Base-by-base conservation (phyloP, 2,329 filamentous ascomycete genomes). In the Colletotrichum melonis region DNA sequence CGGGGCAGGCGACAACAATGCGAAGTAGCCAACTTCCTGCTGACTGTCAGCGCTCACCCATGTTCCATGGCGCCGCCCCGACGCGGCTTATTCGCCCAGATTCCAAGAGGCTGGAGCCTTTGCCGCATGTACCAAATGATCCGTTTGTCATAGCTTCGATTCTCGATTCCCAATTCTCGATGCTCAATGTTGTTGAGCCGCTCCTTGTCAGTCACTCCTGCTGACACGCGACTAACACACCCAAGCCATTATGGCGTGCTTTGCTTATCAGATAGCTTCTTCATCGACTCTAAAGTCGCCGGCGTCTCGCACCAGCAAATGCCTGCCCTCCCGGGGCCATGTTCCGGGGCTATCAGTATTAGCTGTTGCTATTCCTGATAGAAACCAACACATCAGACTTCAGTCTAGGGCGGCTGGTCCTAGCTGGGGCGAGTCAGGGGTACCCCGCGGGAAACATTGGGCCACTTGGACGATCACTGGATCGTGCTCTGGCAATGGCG, bases 341-440 rank as follows among this genome's bases (percentile, higher is more conserved):
- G 38, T 54, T 24, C 56, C 26, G 63, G 69, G n/a, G 56, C 64
- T 32, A 42, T 64, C 54, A 22, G 58, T 38, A 35, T 35, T 35
- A 72, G 64, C 57, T 69, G 38, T 38, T 63, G 65, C 58, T 63
- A 38, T 69, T 64, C 58, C 28, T 22, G 52, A 35, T 64, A 26
- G 69, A 49, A 57, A 67, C 54, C 56, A 63, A 49, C 42, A 49
- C 63, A 57, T 42, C 38, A 42, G 38, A 42, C 16, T 42, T 62
- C 14, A 11, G n/a, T 60, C 26, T 30, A 32, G 14, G 11, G 14
- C 54, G 35, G 24, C 69, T 35, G 46, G 28, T 22, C 12, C 28
- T 24, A 24, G 30, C 46, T 58, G 38, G 54, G 57, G 65, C 30
- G 42, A 66, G 35, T 57, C 63, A 56, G 59, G 65, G 59, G 38